Evolutionary conservation across 208 protist species (phyloP).

Genomic region (Trichomonas tenax): DNA sequence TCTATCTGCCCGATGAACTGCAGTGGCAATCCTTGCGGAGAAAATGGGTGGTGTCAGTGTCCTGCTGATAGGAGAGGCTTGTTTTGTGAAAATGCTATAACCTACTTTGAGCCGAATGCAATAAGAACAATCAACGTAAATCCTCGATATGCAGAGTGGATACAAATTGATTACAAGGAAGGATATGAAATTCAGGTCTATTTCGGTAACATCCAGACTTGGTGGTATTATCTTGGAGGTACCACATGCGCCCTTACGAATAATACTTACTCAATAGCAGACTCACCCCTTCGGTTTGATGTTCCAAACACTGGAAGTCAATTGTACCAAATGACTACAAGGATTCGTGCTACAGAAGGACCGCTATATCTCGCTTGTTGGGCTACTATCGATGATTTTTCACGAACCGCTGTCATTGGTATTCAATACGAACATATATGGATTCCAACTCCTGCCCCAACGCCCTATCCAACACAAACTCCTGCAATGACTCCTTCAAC

Average conservation of each 20-base stretch:
- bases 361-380: neutral
- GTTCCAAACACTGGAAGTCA: neutral
- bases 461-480: neutral
- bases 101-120: neutral
- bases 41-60: neutral
- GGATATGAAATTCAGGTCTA: neutral
- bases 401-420: neutral
- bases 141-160: neutral
- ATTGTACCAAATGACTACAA: neutral
- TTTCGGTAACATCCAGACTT: neutral
- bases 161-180: neutral
- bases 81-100: neutral
- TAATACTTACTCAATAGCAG: neutral
- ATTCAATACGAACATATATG: neutral
- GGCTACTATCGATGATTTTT: neutral
- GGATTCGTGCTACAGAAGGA: neutral
- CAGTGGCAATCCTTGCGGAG: neutral
- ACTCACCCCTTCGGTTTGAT: neutral
- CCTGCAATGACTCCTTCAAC: neutral
- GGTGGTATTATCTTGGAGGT: neutral
- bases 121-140: neutral
- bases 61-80: neutral
- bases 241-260: neutral
- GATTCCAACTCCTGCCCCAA: neutral
- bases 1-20: neutral